phyloP scores from a whole-genome alignment of 768 basidiomycete genomes.

The Royoungia palumana region DNA sequence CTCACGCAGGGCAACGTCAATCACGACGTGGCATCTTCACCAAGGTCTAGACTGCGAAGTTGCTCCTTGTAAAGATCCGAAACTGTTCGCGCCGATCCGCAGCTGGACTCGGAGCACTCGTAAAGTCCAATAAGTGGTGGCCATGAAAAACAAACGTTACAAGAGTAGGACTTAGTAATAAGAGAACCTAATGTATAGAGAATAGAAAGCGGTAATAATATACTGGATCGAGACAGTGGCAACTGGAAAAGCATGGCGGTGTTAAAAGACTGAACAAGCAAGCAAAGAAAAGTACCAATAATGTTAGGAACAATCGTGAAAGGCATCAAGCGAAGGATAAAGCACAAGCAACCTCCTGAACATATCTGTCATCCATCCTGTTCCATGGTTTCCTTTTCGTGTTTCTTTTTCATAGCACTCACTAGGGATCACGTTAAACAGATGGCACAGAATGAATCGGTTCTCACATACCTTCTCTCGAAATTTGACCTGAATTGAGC shows the following conservation, averaged over 20 bases:
- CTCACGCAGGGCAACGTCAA: too few relatives aligned
- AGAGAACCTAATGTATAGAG: slow-evolving; percentile 14
- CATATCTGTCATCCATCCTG: slow-evolving; percentile 37
- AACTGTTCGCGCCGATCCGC: not conserved
- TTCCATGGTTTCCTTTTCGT: slow-evolving; percentile 70
- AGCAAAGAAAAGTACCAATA: slow-evolving; percentile 14
- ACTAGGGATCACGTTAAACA: slow-evolving; percentile 39
- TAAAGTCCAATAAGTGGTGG: too few relatives aligned
- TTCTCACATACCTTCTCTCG: slow-evolving; percentile 68
- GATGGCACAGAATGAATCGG: not conserved
- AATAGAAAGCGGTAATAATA: slow-evolving; percentile 16
- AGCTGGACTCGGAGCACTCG: too few relatives aligned
- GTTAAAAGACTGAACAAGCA: not conserved
- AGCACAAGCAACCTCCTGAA: not conserved
- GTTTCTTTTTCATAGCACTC: slow-evolving; percentile 82
- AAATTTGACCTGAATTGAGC: slow-evolving; percentile 84
- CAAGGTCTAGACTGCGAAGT: too few relatives aligned
- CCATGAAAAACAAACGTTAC: slow-evolving; percentile 3
- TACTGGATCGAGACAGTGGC: slow-evolving; percentile 5
- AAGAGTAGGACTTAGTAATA: slow-evolving; percentile 1
- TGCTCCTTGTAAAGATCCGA: not conserved
- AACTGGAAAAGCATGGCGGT: not conserved
- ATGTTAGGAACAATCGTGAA: slow-evolving; percentile 15
- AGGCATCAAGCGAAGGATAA: not conserved
- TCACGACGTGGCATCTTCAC: too few relatives aligned